Base-by-base conservation (phyloP, 352 stramenopile genomes). In the Phytopythium montanum region DNA sequence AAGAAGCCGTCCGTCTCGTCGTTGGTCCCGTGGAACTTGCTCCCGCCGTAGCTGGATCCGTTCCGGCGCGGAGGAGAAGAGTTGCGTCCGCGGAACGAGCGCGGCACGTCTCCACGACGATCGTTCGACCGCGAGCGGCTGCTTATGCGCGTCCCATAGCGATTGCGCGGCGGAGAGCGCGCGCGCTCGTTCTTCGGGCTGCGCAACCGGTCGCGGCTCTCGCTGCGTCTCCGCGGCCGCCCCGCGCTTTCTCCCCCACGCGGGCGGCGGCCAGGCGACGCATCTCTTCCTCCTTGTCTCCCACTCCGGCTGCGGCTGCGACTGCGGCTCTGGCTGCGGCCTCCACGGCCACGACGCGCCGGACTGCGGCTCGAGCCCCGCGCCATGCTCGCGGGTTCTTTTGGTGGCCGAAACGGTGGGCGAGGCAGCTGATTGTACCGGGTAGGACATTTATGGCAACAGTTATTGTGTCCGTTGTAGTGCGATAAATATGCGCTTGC, bases 1-100 rank as follows among this genome's bases (percentile, higher is more conserved):
- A 88, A 94, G 62, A 92, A 92, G 7, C 72, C 70, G 28, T 90
- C 76, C 3, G 68, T 68, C 41, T 87, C 72, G n/a, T 68, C 62
- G 25, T 73, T 71, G 8, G 34, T 55, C 33, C 52, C 52, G 12
- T 57, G 23, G 50, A 66, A 76, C 48, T 60, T 46, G 18, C 39
- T 60, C 12, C 50, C 59, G 14, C 59, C 62, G 38, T 74, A 78
- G 16, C 73, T 39, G 7, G 16, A n/a, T 3, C 50, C 50, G 14
- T 21, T 23, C 8, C 50, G 28, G 26, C 50, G 50, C 36, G 33
- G 33, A 7, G 52, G 52, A 5, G 52, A 57, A 33, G 52, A 57
- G 33, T 57, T 46, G 12, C 52, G 52, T 2, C 52, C 52, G 33
- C 36, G 52, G 52, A 57, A 57, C 14, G 52, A 48, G 18, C 28